These are phyloP conservation scores for Solanum arcanum DNA, from an alignment of 257 asterid genomes.

Conservation along the genomic window DNA sequence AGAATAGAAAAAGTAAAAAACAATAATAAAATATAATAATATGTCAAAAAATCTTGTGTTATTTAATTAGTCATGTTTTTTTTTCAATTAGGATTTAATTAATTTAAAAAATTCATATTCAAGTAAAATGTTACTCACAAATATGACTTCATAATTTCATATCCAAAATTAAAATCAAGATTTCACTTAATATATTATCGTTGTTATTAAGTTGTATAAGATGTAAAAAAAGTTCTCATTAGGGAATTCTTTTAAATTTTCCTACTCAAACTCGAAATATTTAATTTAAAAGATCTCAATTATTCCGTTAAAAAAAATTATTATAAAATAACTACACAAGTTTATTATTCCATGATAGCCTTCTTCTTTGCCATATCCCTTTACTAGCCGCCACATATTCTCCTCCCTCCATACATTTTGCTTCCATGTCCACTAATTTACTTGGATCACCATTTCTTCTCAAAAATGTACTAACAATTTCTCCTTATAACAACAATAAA, in stretches of 20 bases:
- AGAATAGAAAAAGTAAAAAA: not conserved
- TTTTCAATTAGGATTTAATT: not conserved
- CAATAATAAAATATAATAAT: not conserved
- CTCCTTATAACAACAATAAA: not conserved
- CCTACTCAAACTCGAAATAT: not conserved
- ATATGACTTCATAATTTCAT: not conserved
- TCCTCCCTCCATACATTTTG: not conserved
- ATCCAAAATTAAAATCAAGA: no score
- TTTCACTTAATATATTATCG: rapidly evolving
- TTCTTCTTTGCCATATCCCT: not conserved
- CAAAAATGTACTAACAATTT: not conserved
- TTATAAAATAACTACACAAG: not conserved
- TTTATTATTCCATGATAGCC: not conserved
- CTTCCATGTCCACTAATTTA: constrained; percentile 34
- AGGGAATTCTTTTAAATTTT: not conserved
- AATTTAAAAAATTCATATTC: not conserved
- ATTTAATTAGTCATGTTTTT: not conserved
- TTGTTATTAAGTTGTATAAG: not conserved
- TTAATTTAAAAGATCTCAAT: not conserved
- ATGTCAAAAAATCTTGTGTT: not conserved
- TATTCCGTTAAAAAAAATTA: not conserved
- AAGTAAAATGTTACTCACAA: not conserved
- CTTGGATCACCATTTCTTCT: constrained; percentile 13
- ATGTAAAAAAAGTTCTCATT: not conserved
- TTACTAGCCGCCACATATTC: not conserved